Evolutionary conservation across 148 eudicot genomes (phyloP).

Genomic region (Pouteria glomerata): DNA sequence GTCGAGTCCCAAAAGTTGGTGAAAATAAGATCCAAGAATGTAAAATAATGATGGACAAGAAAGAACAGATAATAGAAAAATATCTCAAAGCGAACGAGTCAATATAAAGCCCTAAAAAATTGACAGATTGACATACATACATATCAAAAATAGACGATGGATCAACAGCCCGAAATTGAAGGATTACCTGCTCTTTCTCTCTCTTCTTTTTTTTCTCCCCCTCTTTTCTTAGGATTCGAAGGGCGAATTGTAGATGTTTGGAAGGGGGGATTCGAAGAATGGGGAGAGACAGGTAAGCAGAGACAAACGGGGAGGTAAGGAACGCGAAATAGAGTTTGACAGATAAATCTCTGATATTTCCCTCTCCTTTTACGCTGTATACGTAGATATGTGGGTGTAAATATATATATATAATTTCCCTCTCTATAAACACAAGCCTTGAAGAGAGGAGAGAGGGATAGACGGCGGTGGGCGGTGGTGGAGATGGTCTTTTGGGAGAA

Average conservation of each 20-base stretch:
- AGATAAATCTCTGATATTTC: neutral
- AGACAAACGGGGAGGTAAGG: slow-evolving; percentile 6
- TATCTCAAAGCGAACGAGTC: neutral
- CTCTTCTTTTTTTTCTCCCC: neutral
- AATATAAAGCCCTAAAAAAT: neutral
- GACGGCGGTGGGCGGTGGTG: neutral
- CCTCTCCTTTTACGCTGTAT: neutral
- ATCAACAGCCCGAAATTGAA: slow-evolving; percentile 9
- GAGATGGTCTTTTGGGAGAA: neutral
- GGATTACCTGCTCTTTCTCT: slow-evolving; percentile 12
- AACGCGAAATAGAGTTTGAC: neutral
- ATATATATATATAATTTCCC: neutral
- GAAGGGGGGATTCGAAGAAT: neutral
- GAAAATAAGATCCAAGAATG: neutral
- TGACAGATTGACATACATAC: neutral
- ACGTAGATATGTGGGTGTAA: too few relatives aligned
- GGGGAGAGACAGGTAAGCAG: neutral
- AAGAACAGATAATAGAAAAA: neutral
- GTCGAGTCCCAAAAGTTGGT: neutral
- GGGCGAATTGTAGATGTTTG: neutral
- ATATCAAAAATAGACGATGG: neutral
- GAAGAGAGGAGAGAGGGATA: neutral
- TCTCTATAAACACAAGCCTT: neutral
- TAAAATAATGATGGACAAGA: neutral
- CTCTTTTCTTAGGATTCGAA: neutral